Evolutionary conservation across 371 early-diverging fungal genomes (phyloP).

Genomic region (Polyrhizophydium stewartii): DNA sequence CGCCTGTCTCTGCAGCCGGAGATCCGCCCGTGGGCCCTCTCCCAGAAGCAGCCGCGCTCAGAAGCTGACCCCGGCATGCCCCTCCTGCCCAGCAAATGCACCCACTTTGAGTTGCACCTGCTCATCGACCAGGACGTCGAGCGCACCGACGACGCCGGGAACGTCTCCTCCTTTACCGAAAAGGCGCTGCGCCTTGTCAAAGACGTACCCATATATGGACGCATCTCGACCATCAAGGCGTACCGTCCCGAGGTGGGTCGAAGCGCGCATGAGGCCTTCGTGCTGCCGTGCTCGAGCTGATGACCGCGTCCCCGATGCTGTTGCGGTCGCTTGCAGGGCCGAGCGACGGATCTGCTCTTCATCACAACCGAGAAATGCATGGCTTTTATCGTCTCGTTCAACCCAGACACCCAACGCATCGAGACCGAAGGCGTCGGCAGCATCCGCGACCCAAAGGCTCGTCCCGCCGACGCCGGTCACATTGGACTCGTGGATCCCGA

Average conservation of each 20-base stretch:
- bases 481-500: slow-evolving; percentile 53
- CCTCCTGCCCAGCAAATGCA: slow-evolving; percentile 56
- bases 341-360: slow-evolving; percentile 57
- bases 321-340: slow-evolving; percentile 6
- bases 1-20: too few relatives aligned
- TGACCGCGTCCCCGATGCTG: too few relatives aligned
- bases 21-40: background rate
- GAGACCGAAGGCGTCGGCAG: slow-evolving; percentile 64
- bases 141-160: background rate
- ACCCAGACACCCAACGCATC: slow-evolving; percentile 37
- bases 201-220: slow-evolving; percentile 69
- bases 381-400: slow-evolving; percentile 59
- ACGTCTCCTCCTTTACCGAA: background rate
- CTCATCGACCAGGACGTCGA: slow-evolving; percentile 26
- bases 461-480: slow-evolving; percentile 39
- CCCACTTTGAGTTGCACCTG: slow-evolving; percentile 66
- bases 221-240: slow-evolving; percentile 56
- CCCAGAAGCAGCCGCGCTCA: too few relatives aligned
- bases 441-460: slow-evolving; percentile 50
- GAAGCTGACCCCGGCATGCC: background rate
- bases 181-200: slow-evolving; percentile 50
- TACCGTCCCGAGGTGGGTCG: slow-evolving; percentile 49
- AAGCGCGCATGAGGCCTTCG: too few relatives aligned
- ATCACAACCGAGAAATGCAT: slow-evolving; percentile 55
- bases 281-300: too few relatives aligned